Evolutionary conservation across 441 rosid genomes (phyloP).

Genomic region (Mallotus japonicus): DNA sequence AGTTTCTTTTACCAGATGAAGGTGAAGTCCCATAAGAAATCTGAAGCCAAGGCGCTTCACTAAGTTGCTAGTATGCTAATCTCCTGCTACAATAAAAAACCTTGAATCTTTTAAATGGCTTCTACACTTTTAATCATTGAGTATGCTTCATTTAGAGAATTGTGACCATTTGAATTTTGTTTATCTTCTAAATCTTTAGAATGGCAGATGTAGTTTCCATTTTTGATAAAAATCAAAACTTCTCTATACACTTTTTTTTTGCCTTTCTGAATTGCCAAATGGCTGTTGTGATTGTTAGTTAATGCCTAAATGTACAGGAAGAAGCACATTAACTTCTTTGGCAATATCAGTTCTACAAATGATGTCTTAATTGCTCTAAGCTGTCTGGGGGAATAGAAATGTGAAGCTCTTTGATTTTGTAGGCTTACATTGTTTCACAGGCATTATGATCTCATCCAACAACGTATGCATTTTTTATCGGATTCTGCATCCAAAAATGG

Average conservation of each 20-base stretch:
- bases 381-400: neutral
- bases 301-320: neutral
- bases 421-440: neutral
- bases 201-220: neutral
- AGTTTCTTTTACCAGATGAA: conserved; percentile 28
- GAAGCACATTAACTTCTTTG: neutral
- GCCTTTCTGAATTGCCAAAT: neutral
- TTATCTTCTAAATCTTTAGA: conserved; percentile 3
- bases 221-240: neutral
- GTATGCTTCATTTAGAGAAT: too few species aligned
- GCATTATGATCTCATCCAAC: too few species aligned
- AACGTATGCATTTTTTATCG: too few species aligned
- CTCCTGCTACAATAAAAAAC: conserved; percentile 6
- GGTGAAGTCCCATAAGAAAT: conserved; percentile 28
- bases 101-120: neutral
- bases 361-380: neutral
- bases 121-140: too few species aligned
- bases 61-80: conserved; percentile 2
- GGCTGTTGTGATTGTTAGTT: neutral
- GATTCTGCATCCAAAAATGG: neutral
- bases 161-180: neutral
- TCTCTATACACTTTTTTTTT: neutral
- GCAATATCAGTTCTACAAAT: neutral
- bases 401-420: neutral
- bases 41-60: conserved; percentile 29